Evolutionary conservation across 805 yeast species (phyloP), one percentile per base, ranked within the genome.

Genomic region (Metschnikowia aberdeeniae): DNA sequence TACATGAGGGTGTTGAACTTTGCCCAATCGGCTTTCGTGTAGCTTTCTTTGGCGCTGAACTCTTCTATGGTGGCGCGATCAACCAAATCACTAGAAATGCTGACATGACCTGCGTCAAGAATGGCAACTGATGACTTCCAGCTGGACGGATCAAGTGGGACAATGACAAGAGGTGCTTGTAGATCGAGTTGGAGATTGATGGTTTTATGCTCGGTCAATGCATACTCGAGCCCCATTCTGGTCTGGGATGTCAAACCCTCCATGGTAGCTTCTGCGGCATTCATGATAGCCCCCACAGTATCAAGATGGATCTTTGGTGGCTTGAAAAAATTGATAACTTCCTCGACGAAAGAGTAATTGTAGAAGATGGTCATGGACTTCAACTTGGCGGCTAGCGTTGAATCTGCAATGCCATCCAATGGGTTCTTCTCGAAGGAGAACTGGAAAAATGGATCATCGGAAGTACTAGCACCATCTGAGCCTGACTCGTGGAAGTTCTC

Each of bases 61-160:
- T 81, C 82, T 41, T 82, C 81, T 24, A 89, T 76, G 37, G 78
- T 80, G 3, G 77, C 75, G 52, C 80, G 80, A 38, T 85, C 86
- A 3, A 82, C 93, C 34, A 92, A 73, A 55, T 90, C 93, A 59
- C 96, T 87, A 1, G 72, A 66, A 12, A 93, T 80, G 52, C 89
- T 82, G 20, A 95, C 84, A 62, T 92, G 97, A 59, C 99, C 99
- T 6, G 97, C 97, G 72, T 93, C 98, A 43, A 93, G 73, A 14
- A 93, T 80, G 3, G 90, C 87, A 52, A 96, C 95, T 0, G 97
- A 95, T 0, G 97, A 82, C 34, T 83, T 74, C 81, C 88, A 82
- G 51, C 78, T 79, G 10, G 80, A 74, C 0, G 95, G 86, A 57
- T 89, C 87, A 28, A 89, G 70, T 0, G 99, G 99, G 13, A 93